Percentiles rank a stretch among this genome's conserved stretches.
Evolutionary conservation across 805 yeast genomes (phyloP).

Genomic region (Kodamaea nitidulidarum): DNA sequence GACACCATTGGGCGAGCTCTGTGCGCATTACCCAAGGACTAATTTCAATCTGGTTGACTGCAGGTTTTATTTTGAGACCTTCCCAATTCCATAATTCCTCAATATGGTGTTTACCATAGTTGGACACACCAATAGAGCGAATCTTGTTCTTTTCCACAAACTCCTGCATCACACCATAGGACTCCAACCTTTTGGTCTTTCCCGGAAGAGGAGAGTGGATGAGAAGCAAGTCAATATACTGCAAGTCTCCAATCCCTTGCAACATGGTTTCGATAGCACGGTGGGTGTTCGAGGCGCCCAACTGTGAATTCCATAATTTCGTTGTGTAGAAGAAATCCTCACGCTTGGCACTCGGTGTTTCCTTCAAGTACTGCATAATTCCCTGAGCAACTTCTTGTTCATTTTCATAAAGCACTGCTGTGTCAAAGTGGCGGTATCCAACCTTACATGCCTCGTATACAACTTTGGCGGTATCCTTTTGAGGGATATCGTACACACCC

Average conservation of each 20-base stretch:
- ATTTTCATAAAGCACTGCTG: slow-evolving; percentile 67
- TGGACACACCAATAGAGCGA: slow-evolving; percentile 59
- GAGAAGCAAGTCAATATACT: slow-evolving; percentile 69
- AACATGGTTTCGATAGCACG: slow-evolving; percentile 56
- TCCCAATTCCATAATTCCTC: slow-evolving; percentile 49
- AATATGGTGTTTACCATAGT: slow-evolving; percentile 54
- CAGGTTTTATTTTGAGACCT: slow-evolving; percentile 42
- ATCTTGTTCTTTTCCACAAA: slow-evolving; percentile 48
- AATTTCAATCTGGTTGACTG: slow-evolving; percentile 46
- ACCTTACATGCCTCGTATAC: slow-evolving; percentile 57
- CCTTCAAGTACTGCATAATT: slow-evolving; percentile 38
- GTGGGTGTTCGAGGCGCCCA: slow-evolving; percentile 39
- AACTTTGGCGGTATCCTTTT: slow-evolving; percentile 29
- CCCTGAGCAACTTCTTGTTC: slow-evolving; percentile 69
- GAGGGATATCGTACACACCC: slow-evolving; percentile 45
- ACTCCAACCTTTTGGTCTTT: slow-evolving; percentile 39
- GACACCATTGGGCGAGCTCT: slow-evolving; percentile 32
- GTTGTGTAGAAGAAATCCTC: slow-evolving; percentile 51
- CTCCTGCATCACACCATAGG: slow-evolving; percentile 56
- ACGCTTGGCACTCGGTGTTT: slow-evolving; percentile 23
- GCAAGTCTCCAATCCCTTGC: slow-evolving; percentile 45
- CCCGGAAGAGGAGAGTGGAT: slow-evolving; percentile 56
- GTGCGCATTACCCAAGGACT: slow-evolving; percentile 48
- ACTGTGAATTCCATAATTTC: slow-evolving; percentile 57
- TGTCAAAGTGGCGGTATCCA: slow-evolving; percentile 72